A percentile compares a stretch with the other conserved stretches of the same genome.
These are phyloP conservation scores for Arachis stenosperma DNA, from an alignment of 306 rosid genomes.

Conservation along the genomic window DNA sequence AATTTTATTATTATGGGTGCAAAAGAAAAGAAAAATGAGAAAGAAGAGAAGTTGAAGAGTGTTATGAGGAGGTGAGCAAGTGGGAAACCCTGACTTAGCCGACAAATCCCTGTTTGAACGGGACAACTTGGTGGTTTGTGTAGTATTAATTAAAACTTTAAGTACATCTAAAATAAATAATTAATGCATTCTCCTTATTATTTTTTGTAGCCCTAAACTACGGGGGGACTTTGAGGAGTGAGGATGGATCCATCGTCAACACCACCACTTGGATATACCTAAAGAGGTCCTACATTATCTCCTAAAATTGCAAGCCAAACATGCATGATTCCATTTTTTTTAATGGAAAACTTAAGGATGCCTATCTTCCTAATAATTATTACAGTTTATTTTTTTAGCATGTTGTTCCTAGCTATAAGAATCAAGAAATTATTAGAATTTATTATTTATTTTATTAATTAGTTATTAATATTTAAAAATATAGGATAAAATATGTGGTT, in stretches of 20 bases:
- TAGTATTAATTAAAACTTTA: not conserved
- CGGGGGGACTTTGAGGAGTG: not conserved
- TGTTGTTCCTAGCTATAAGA: too few species aligned
- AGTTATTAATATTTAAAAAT: too few species aligned
- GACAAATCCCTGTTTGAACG: slow-evolving; percentile 59
- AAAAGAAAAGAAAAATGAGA: not conserved
- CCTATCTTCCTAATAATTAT: too few species aligned
- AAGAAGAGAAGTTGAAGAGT: slow-evolving; percentile 12
- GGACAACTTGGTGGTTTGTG: slow-evolving; percentile 47
- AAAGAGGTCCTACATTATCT: slow-evolving; percentile 5
- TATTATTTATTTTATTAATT: too few species aligned
- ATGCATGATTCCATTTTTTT: too few species aligned
- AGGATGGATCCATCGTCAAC: slow-evolving; percentile 2
- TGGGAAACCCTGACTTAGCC: slow-evolving; percentile 49
- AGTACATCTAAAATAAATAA: not conserved
- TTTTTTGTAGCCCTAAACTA: not conserved
- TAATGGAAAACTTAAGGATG: too few species aligned
- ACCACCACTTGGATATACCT: slow-evolving; percentile 16
- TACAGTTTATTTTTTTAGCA: too few species aligned
- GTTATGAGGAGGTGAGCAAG: slow-evolving; percentile 1
- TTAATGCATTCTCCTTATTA: slow-evolving; percentile 1
- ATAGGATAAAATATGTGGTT: too few species aligned
- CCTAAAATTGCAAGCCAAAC: not conserved
- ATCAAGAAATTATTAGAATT: too few species aligned
- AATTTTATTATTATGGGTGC: too few species aligned